These are phyloP conservation scores for Xerocomellus amylosporus DNA, from an alignment of 768 basidiomycete species.

Conservation along the genomic window DNA sequence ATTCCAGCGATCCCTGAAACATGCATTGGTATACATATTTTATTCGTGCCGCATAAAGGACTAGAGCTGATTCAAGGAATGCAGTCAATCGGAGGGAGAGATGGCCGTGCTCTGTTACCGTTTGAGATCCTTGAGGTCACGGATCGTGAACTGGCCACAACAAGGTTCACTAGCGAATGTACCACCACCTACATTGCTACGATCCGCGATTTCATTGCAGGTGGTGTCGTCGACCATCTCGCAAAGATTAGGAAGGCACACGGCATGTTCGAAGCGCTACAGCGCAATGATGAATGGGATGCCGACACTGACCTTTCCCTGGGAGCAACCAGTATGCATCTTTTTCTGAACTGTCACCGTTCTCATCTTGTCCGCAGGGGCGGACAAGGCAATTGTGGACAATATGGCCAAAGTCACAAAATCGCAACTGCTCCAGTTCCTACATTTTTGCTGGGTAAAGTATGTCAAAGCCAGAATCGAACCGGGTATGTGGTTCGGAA, in stretches of 20 bases:
- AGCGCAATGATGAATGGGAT: constrained; percentile 74
- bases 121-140: constrained; percentile 81
- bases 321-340: constrained; percentile 63
- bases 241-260: constrained; percentile 64
- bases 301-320: constrained; percentile 71
- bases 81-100: constrained; percentile 62
- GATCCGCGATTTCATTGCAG: constrained; percentile 66
- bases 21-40: constrained; percentile 57
- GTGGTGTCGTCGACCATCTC: constrained; percentile 63
- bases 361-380: constrained; percentile 38
- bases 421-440: constrained; percentile 72
- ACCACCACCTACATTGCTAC: constrained; percentile 66
- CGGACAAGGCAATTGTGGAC: constrained; percentile 74
- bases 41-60: not conserved
- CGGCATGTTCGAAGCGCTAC: constrained; percentile 82
- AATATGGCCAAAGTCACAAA: constrained; percentile 90
- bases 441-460: constrained; percentile 85
- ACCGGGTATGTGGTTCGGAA: constrained; percentile 55
- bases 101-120: constrained; percentile 69
- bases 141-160: constrained; percentile 55
- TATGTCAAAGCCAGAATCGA: constrained; percentile 96
- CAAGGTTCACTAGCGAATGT: constrained; percentile 67
- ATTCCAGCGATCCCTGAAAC: constrained; percentile 81
- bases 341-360: not conserved
- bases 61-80: constrained; percentile 5